These are phyloP conservation scores for Neobulgaria alba DNA, from an alignment of 2,329 filamentous ascomycete species.

Conservation along the genomic window DNA sequence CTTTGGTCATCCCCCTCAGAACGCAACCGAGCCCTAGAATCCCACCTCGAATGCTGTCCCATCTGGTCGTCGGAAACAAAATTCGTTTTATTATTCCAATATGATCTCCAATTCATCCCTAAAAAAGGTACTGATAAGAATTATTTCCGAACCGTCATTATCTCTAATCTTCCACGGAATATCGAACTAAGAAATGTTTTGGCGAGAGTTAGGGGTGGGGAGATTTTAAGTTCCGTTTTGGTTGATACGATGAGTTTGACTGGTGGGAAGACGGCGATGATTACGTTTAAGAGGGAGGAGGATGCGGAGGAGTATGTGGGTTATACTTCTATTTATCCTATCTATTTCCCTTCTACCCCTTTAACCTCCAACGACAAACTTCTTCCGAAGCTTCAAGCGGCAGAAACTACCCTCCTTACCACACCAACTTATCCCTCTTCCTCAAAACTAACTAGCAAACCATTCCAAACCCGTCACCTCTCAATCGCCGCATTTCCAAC, in stretches of 20 bases:
- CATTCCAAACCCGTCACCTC: no score
- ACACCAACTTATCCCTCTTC: no score
- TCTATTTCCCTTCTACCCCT: no score
- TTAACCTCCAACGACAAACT: no score
- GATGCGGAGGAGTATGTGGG: slow-evolving; percentile 19
- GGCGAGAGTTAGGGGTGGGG: slow-evolving; percentile 18
- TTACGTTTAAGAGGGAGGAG: slow-evolving; percentile 19
- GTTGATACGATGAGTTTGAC: slow-evolving; percentile 7
- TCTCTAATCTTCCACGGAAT: slow-evolving; percentile 15
- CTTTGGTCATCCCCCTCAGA: background rate
- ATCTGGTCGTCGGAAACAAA: background rate
- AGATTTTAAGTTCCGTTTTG: slow-evolving; percentile 13
- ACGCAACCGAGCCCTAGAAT: background rate
- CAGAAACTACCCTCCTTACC: no score
- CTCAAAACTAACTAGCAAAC: no score
- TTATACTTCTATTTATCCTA: slow-evolving; percentile 9
- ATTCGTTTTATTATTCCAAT: slow-evolving; percentile 18
- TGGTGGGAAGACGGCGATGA: slow-evolving; percentile 12
- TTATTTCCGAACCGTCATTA: slow-evolving; percentile 16
- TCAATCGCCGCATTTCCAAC: no score
- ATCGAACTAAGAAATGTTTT: slow-evolving; percentile 20
- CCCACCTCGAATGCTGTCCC: background rate
- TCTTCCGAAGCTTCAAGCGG: no score
- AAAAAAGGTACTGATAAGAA: slow-evolving; percentile 11
- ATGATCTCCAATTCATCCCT: slow-evolving; percentile 19